Evolutionary conservation across 2,329 filamentous ascomycete genomes (phyloP).

Genomic region (Phyllosticta citribraziliensis): DNA sequence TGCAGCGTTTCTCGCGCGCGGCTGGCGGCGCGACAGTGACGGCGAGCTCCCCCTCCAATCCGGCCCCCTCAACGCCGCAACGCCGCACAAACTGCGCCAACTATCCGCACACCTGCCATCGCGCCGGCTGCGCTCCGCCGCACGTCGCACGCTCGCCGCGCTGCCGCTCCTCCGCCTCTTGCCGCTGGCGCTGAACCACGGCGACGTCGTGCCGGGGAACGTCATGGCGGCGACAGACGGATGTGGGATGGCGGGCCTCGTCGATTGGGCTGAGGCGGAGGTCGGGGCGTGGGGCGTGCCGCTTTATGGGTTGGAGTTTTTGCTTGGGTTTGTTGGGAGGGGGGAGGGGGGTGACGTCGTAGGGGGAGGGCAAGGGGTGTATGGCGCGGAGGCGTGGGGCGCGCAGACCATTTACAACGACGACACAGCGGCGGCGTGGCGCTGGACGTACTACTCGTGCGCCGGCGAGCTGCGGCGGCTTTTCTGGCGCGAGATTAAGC

Average conservation of each 20-base stretch:
- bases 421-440: neutral
- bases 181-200: conserved; percentile 51
- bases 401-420: neutral
- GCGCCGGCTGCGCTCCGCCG: conserved; percentile 21
- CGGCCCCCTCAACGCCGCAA: neutral
- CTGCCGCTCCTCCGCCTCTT: conserved; percentile 39
- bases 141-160: conserved; percentile 14
- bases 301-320: conserved; percentile 51
- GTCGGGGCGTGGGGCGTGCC: conserved; percentile 49
- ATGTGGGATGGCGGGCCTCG: conserved; percentile 41
- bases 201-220: conserved; percentile 50
- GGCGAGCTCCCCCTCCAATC: conserved; percentile 11
- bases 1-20: neutral
- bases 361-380: neutral
- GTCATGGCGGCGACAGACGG: conserved; percentile 41
- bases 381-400: neutral
- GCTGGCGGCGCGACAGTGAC: conserved; percentile 11
- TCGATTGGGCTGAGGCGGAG: conserved; percentile 59
- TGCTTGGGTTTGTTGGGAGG: conserved; percentile 41
- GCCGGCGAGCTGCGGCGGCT: conserved; percentile 33
- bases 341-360: neutral
- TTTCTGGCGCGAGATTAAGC: conserved; percentile 41
- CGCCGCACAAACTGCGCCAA: neutral
- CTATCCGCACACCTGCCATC: conserved; percentile 9
- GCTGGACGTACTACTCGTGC: conserved; percentile 34